Percentiles rank a stretch among this genome's conserved stretches.
These are phyloP conservation scores for Eucalyptus pauciflora DNA, from an alignment of 345 rosid genomes.

Conservation along the genomic window DNA sequence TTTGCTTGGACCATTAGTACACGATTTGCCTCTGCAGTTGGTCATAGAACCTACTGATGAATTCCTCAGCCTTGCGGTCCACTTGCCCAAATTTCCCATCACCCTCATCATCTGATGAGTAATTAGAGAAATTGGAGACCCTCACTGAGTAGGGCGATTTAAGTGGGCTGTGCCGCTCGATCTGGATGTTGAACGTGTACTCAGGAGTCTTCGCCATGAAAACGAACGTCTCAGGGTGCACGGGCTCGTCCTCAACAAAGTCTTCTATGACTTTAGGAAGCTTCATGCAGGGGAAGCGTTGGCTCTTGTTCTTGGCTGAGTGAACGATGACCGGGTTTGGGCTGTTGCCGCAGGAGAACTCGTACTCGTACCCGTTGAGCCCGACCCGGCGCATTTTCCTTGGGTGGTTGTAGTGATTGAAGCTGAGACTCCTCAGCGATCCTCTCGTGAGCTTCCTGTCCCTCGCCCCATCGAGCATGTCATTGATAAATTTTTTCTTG, in stretches of 20 bases:
- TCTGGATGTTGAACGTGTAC: background rate
- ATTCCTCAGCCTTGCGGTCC: background rate
- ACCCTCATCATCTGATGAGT: background rate
- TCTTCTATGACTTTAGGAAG: background rate
- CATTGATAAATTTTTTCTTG: background rate
- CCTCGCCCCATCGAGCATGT: background rate
- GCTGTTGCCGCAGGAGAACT: constrained; percentile 3
- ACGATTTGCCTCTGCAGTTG: background rate
- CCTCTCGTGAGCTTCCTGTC: background rate
- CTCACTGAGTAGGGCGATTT: background rate
- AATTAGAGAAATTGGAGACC: background rate
- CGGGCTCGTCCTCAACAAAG: background rate
- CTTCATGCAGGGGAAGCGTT: background rate
- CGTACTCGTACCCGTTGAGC: background rate
- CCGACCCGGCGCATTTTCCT: background rate
- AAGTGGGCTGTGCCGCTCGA: background rate
- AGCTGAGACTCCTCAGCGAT: background rate
- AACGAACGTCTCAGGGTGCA: background rate
- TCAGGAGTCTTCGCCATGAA: background rate
- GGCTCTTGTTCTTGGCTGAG: background rate
- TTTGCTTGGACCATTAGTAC: background rate
- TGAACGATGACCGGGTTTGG: background rate
- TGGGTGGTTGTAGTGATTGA: background rate
- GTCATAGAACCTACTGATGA: background rate
- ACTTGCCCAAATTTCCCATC: background rate